phyloP scores from a whole-genome alignment of 106 monocot genomes.

The Dendrobium officinale region DNA sequence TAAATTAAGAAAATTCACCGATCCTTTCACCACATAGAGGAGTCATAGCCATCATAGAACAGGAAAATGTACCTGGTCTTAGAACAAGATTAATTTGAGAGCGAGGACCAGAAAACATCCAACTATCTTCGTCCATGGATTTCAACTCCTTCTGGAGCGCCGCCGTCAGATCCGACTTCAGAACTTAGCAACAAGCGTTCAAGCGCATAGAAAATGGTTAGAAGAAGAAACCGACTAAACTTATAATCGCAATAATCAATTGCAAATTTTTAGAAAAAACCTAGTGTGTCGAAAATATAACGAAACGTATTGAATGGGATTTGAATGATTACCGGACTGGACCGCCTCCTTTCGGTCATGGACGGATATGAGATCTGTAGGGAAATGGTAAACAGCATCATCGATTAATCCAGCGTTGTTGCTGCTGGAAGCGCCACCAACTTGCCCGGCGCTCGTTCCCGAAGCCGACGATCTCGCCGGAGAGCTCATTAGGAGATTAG shows the following conservation, averaged over 20 bases:
- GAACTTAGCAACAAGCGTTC: slow-evolving; percentile 27
- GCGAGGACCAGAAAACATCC: slow-evolving; percentile 79
- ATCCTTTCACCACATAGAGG: background rate
- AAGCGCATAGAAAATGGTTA: background rate
- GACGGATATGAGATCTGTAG: slow-evolving; percentile 41
- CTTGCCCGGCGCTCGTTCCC: slow-evolving; percentile 49
- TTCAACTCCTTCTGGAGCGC: slow-evolving; percentile 75
- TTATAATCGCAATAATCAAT: background rate
- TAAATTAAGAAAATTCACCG: background rate
- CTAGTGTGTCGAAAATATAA: background rate
- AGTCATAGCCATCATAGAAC: background rate
- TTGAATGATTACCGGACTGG: slow-evolving; percentile 37
- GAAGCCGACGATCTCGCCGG: slow-evolving; percentile 87
- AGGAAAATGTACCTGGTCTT: slow-evolving; percentile 40
- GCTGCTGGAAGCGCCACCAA: slow-evolving; percentile 33
- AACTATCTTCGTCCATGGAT: slow-evolving; percentile 79
- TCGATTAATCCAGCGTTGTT: slow-evolving; percentile 29
- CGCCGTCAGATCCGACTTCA: slow-evolving; percentile 69
- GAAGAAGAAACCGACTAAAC: background rate
- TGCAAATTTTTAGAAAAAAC: background rate
- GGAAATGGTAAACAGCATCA: slow-evolving; percentile 51
- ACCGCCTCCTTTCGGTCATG: slow-evolving; percentile 82
- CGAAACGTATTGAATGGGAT: background rate
- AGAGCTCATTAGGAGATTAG: slow-evolving; percentile 50
- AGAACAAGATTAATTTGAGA: slow-evolving; percentile 79